These are phyloP conservation scores for Leccinum imitatum DNA, from an alignment of 768 basidiomycete genomes.

Conservation along the genomic window DNA sequence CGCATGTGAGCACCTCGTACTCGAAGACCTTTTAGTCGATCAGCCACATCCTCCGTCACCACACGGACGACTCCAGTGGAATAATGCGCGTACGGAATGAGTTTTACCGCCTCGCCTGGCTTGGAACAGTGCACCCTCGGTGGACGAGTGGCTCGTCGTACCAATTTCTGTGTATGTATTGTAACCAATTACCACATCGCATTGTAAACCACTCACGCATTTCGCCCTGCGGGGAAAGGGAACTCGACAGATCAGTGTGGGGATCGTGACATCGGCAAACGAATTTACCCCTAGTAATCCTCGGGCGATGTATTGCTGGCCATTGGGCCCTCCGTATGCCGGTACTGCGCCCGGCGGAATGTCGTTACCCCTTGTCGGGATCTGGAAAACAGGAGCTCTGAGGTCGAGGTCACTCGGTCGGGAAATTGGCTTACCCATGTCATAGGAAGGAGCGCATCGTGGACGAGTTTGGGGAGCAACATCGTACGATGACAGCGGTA, in stretches of 20 bases:
- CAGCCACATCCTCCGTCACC: not conserved
- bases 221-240: not conserved
- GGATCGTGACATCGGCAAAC: not conserved
- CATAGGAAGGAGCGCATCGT: not conserved
- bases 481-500: not conserved
- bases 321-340: not conserved
- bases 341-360: not conserved
- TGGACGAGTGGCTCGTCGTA: not conserved
- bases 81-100: not conserved
- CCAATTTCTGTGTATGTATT: not conserved
- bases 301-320: not conserved
- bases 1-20: not conserved
- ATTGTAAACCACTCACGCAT: not conserved
- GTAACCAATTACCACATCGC: not conserved
- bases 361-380: not conserved
- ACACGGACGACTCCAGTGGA: not conserved
- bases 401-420: not conserved
- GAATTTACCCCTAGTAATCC: not conserved
- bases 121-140: not conserved
- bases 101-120: not conserved
- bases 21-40: not conserved
- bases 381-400: not conserved
- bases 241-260: not conserved
- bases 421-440: not conserved
- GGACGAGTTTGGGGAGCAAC: not conserved